A percentile compares a stretch with the other conserved stretches of the same genome.
These are phyloP conservation scores for Sphagnum magellanicum DNA, from an alignment of 228 moss, liverwort and hornwort genomes.

Conservation along the genomic window DNA sequence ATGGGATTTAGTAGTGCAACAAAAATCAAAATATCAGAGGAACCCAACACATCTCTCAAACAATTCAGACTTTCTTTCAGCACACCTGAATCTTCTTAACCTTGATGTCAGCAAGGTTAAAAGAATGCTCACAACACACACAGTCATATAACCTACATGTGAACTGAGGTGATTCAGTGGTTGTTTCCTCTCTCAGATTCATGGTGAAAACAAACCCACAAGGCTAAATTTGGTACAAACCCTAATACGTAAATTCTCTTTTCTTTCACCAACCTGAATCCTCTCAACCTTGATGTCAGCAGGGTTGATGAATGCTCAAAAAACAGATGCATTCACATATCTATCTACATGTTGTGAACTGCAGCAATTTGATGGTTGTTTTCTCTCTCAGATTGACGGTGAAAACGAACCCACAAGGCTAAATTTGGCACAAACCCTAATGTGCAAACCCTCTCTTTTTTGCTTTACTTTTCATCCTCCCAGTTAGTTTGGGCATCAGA, in stretches of 20 bases:
- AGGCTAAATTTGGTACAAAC: too few relatives aligned
- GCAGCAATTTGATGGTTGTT: not conserved
- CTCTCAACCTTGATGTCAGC: not conserved
- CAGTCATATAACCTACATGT: not conserved
- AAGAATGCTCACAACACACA: not conserved
- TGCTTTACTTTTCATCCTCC: too few relatives aligned
- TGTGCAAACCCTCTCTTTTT: too few relatives aligned
- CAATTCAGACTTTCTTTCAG: too few relatives aligned
- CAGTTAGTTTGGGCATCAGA: too few relatives aligned
- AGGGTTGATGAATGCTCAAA: not conserved
- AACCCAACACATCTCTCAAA: too few relatives aligned
- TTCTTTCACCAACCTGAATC: too few relatives aligned
- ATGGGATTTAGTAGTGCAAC: not conserved
- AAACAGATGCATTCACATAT: not conserved
- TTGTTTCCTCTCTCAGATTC: not conserved
- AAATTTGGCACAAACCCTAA: too few relatives aligned
- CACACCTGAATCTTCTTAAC: not conserved
- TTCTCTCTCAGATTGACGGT: not conserved
- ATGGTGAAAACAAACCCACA: not conserved
- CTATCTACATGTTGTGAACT: not conserved
- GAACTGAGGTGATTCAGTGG: not conserved
- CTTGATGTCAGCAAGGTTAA: not conserved
- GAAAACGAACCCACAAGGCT: not conserved
- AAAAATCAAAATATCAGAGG: not conserved
- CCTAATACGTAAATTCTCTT: too few relatives aligned